These are phyloP conservation scores for Microbotryum silenes-acaulis DNA, from an alignment of 1,284 basidiomycete species.

Conservation along the genomic window DNA sequence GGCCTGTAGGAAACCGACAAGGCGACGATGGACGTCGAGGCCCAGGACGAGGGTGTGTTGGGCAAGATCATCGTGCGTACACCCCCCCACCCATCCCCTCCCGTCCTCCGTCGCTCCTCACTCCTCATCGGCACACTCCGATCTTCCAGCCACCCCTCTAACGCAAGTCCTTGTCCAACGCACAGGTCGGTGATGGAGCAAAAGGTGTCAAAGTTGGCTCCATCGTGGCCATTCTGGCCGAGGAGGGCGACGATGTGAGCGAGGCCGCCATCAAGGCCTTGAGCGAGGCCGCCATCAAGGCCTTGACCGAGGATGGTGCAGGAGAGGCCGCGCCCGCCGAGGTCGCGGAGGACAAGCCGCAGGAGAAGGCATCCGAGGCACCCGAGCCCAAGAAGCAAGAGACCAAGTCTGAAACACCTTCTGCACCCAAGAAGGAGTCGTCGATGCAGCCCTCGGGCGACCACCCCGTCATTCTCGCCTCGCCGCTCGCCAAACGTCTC, in stretches of 20 bases:
- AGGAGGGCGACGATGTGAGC: slow-evolving; percentile 88
- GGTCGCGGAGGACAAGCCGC: slow-evolving; percentile 36
- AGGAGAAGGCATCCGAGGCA: slow-evolving; percentile 41
- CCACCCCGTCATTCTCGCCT: slow-evolving; percentile 68
- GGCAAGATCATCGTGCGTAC: slow-evolving; percentile 79
- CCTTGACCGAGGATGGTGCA: slow-evolving; percentile 37
- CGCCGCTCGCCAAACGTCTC: slow-evolving; percentile 92
- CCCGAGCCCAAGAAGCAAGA: slow-evolving; percentile 32
- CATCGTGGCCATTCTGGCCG: slow-evolving; percentile 80
- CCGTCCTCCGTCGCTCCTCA: slow-evolving; percentile 48
- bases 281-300: slow-evolving; percentile 49
- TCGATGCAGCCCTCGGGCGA: slow-evolving; percentile 38
- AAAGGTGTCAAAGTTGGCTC: slow-evolving; percentile 81
- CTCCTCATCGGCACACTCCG: neutral
- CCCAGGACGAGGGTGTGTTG: slow-evolving; percentile 90
- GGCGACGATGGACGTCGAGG: slow-evolving; percentile 98
- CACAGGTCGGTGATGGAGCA: slow-evolving; percentile 67
- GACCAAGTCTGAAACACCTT: slow-evolving; percentile 36
- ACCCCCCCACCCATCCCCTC: neutral
- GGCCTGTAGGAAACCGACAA: slow-evolving; percentile 86
- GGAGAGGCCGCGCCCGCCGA: slow-evolving; percentile 23
- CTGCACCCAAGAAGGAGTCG: slow-evolving; percentile 47
- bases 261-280: slow-evolving; percentile 56
- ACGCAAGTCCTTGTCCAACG: neutral
- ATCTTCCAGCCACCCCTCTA: neutral